Conservation (phyloP, 192 early-diverging fungal species). For the Podochytrium sp. region DNA sequence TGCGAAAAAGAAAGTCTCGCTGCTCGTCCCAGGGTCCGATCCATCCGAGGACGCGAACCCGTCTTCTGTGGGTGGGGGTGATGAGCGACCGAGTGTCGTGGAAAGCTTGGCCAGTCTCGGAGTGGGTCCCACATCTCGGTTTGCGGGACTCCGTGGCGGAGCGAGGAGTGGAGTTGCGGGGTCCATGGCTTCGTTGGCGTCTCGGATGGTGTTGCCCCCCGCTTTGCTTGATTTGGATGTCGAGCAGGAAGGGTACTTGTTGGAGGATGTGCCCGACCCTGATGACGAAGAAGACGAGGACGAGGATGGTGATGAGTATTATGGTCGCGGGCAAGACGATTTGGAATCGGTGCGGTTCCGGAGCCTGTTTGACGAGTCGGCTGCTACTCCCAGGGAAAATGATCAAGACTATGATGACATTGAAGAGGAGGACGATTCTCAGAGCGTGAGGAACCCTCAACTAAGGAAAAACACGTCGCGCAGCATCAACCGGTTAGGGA, state of each 20-base stretch:
- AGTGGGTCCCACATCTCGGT: not conserved
- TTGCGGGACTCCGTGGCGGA: not conserved
- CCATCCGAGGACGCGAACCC: not conserved
- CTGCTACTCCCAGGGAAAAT: no score
- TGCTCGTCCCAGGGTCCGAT: conserved; percentile 21
- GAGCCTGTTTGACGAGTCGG: no score
- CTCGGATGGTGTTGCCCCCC: not conserved
- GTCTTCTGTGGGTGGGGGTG: not conserved
- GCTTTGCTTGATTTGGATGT: conserved; percentile 21
- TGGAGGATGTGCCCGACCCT: conserved; percentile 37
- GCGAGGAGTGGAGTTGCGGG: not conserved
- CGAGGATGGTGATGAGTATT: conserved; percentile 3
- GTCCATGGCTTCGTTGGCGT: conserved; percentile 7
- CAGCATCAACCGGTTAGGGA: not conserved
- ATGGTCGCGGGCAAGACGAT: not conserved
- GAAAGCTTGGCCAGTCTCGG: conserved; percentile 17
- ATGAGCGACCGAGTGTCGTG: not conserved
- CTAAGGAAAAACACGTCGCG: not conserved
- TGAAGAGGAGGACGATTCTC: not conserved
- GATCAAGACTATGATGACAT: not conserved
- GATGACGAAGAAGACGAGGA: conserved; percentile 23
- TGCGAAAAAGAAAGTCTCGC: conserved; percentile 28
- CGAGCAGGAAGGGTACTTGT: conserved; percentile 22
- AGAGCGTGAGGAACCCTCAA: no score
- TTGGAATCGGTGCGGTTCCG: no score